Conservation (phyloP, 306 rosid genomes). For the Parietaria judaica region DNA sequence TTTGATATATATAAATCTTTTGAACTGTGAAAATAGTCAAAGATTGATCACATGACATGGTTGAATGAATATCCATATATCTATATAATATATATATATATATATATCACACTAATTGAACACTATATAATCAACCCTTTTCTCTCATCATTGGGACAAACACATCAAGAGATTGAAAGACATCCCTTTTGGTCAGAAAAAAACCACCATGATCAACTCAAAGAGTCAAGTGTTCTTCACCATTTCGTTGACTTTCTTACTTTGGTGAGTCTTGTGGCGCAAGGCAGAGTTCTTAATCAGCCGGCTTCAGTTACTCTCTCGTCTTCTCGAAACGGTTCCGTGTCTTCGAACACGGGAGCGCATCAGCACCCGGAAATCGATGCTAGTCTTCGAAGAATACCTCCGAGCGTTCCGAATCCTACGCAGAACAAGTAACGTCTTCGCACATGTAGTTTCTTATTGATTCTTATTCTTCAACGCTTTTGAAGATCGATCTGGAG, state of each 20-base stretch:
- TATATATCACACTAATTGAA: background rate
- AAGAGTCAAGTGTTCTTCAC: slow-evolving; percentile 32
- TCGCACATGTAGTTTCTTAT: background rate
- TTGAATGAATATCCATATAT: slow-evolving; percentile 14
- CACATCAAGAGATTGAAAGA: slow-evolving; percentile 25
- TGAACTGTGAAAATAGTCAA: slow-evolving; percentile 74
- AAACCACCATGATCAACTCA: slow-evolving; percentile 47
- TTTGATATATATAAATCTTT: slow-evolving; percentile 33
- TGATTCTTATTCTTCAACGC: background rate
- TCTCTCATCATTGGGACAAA: slow-evolving; percentile 28
- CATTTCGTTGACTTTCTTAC: slow-evolving; percentile 38
- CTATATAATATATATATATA: slow-evolving; percentile 12
- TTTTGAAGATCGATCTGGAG: slow-evolving; percentile 10
- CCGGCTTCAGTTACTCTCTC: slow-evolving; percentile 17
- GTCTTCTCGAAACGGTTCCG: slow-evolving; percentile 20
- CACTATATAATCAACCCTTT: slow-evolving; percentile 18
- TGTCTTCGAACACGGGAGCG: slow-evolving; percentile 4
- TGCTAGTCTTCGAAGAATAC: slow-evolving; percentile 55
- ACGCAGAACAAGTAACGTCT: slow-evolving; percentile 63
- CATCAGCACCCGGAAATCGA: slow-evolving; percentile 6
- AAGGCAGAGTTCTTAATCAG: slow-evolving; percentile 38
- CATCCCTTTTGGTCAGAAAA: slow-evolving; percentile 34
- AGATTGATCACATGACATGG: slow-evolving; percentile 62
- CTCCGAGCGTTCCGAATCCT: slow-evolving; percentile 78
- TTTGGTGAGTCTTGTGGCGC: slow-evolving; percentile 19